Conservation (phyloP, 73 alveolate species). For the Paramecium primaurelia region DNA sequence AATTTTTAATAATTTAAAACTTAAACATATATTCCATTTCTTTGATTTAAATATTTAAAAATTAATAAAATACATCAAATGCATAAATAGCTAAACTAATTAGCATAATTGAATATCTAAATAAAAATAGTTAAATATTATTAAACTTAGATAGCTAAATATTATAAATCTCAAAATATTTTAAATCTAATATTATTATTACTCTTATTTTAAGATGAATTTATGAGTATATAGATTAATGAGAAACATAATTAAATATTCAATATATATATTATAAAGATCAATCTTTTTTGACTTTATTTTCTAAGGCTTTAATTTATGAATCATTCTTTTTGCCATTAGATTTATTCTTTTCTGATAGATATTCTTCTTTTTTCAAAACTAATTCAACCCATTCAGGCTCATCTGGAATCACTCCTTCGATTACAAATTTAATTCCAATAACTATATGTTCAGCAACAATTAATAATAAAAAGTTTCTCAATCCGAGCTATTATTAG, state of each 20-base stretch:
- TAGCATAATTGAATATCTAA: too few species aligned
- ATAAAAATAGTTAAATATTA: too few species aligned
- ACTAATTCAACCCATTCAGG: background rate
- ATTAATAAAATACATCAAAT: too few species aligned
- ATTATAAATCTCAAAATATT: too few species aligned
- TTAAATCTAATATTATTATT: too few species aligned
- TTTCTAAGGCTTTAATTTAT: background rate
- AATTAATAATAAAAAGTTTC: background rate
- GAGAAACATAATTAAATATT: background rate
- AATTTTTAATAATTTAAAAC: too few species aligned
- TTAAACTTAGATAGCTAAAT: too few species aligned
- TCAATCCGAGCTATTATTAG: background rate
- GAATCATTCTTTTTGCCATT: background rate
- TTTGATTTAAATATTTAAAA: too few species aligned
- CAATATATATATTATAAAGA: background rate
- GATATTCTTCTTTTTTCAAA: background rate
- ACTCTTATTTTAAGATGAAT: too few species aligned
- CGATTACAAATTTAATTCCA: background rate
- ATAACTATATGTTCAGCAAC: constrained; percentile 14
- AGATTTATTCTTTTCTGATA: background rate
- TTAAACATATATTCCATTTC: too few species aligned
- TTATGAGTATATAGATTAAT: too few species aligned
- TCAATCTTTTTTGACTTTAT: background rate
- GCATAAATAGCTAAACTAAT: too few species aligned
- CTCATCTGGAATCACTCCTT: background rate